These are phyloP conservation scores for Dalbergia cochinchinensis DNA, from an alignment of 306 rosid species.

Conservation along the genomic window DNA sequence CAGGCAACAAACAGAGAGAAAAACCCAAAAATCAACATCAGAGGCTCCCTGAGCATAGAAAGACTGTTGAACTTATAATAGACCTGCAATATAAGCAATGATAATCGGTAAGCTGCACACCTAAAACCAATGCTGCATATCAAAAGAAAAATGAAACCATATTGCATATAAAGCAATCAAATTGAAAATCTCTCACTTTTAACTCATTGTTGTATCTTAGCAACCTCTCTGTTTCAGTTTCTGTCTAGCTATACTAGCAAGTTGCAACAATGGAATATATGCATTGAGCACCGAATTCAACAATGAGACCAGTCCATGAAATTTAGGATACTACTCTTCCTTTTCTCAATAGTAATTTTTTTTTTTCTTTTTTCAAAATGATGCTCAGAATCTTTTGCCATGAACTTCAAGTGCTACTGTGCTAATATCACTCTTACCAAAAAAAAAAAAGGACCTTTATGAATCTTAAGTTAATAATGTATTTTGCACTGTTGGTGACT, in stretches of 20 bases:
- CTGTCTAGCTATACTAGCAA: constrained; percentile 14
- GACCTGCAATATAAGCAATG: constrained; percentile 68
- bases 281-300: constrained; percentile 18
- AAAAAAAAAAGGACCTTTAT: neutral
- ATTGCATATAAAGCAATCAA: constrained; percentile 12
- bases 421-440: neutral
- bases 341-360: neutral
- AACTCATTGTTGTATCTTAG: constrained; percentile 9
- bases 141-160: constrained; percentile 15
- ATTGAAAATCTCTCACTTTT: constrained; percentile 3
- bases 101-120: constrained; percentile 24
- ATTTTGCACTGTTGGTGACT: constrained; percentile 7
- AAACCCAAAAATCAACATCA: constrained; percentile 91
- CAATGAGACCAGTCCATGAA: constrained; percentile 33
- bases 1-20: constrained; percentile 81
- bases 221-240: constrained; percentile 15
- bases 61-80: constrained; percentile 89
- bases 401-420: neutral
- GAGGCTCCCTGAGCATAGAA: constrained; percentile 89
- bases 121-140: constrained; percentile 7
- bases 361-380: neutral
- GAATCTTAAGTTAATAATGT: constrained; percentile 16
- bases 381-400: constrained; percentile 7
- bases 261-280: neutral
- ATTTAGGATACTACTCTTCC: constrained; percentile 31